Percentiles rank a stretch among this genome's conserved stretches.
phyloP scores from a whole-genome alignment of 2,329 filamentous ascomycete genomes.

The Paramyrothecium sp. region DNA sequence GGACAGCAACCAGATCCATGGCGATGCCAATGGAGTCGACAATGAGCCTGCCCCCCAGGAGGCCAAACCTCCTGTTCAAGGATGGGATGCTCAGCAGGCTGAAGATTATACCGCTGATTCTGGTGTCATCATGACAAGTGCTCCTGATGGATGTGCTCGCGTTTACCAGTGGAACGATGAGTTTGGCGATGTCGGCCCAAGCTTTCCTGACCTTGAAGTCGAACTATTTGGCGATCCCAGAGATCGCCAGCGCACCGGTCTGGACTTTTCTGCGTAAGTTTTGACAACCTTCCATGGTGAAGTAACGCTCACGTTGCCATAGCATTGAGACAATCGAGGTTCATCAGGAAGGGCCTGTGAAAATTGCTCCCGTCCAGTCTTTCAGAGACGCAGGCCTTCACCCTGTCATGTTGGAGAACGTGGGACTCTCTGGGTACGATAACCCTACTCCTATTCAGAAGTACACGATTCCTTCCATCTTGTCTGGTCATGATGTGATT shows the following conservation, averaged over 20 bases:
- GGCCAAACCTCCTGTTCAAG: neutral
- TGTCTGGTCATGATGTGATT: conserved; percentile 77
- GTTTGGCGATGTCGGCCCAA: conserved; percentile 80
- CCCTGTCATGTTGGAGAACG: conserved; percentile 77
- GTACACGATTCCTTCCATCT: conserved; percentile 78
- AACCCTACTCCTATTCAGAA: conserved; percentile 83
- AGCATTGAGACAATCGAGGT: conserved; percentile 57
- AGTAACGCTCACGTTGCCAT: conserved; percentile 15
- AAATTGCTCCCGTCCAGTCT: conserved; percentile 47
- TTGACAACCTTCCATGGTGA: neutral
- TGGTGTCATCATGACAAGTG: neutral
- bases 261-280: conserved; percentile 62
- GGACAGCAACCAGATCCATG: neutral
- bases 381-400: conserved; percentile 83
- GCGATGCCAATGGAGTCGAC: no score
- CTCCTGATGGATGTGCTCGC: conserved; percentile 33
- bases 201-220: conserved; percentile 66
- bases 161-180: conserved; percentile 86
- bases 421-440: conserved; percentile 68
- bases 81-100: neutral
- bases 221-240: conserved; percentile 67
- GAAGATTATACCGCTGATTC: neutral
- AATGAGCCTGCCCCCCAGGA: no score
- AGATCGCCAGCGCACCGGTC: conserved; percentile 51
- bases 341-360: conserved; percentile 52